These are phyloP conservation scores for Obelidium mucronatum DNA, from an alignment of 192 early-diverging fungal species.

Conservation along the genomic window DNA sequence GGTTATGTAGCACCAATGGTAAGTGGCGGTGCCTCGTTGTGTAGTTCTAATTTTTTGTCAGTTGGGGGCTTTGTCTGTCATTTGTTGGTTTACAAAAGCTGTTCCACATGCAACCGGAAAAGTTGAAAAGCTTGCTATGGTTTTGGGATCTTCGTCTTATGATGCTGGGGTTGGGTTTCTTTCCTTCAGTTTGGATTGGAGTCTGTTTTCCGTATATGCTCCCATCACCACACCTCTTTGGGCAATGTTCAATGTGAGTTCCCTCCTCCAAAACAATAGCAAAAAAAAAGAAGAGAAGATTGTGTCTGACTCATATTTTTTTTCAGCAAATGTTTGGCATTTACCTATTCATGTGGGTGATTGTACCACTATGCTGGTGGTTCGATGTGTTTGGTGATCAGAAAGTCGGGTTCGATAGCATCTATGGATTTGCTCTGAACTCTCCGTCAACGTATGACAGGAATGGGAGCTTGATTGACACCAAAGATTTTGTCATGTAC, in stretches of 20 bases:
- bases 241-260: slow-evolving; percentile 21
- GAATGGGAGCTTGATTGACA: background rate
- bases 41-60: background rate
- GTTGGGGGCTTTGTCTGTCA: background rate
- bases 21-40: background rate
- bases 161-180: slow-evolving; percentile 12
- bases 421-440: slow-evolving; percentile 3
- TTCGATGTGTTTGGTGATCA: slow-evolving; percentile 17
- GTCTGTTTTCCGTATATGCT: background rate
- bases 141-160: background rate
- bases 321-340: background rate
- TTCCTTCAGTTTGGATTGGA: slow-evolving; percentile 6
- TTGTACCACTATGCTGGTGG: slow-evolving; percentile 1
- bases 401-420: background rate
- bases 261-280: background rate
- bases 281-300: background rate
- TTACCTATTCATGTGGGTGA: slow-evolving; percentile 9
- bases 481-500: background rate
- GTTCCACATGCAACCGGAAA: background rate
- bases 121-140: slow-evolving; percentile 21
- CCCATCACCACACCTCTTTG: slow-evolving; percentile 28
- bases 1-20: slow-evolving; percentile 35
- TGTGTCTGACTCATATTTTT: background rate
- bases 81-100: background rate
- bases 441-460: background rate